Percentiles rank a stretch among this genome's conserved stretches.
Conservation (phyloP, 495 filamentous ascomycete species). For the Xylaria acuta region DNA sequence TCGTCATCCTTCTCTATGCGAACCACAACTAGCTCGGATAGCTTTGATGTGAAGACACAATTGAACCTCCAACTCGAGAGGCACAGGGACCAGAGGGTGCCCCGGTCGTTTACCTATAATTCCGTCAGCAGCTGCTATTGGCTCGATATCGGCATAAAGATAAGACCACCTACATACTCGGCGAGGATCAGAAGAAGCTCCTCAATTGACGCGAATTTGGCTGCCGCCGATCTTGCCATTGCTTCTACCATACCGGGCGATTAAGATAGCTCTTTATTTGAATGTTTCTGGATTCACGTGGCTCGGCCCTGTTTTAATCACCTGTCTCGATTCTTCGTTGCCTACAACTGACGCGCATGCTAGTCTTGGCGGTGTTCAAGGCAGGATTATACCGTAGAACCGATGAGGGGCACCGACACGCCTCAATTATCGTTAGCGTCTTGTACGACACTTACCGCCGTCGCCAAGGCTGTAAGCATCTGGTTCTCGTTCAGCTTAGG, state of each 20-base stretch:
- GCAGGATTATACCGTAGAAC: background rate
- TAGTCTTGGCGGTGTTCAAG: background rate
- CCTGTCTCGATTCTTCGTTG: background rate
- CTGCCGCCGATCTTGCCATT: constrained; percentile 7
- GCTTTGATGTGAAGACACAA: constrained; percentile 13
- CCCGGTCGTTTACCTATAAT: constrained; percentile 1
- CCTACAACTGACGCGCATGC: background rate
- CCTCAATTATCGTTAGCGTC: constrained; percentile 11
- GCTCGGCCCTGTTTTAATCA: background rate
- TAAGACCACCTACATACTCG: constrained; percentile 6
- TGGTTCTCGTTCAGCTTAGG: no score
- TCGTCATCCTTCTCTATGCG: constrained; percentile 2
- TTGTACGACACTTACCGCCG: background rate
- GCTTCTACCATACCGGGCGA: background rate
- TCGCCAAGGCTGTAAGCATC: background rate
- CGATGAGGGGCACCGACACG: background rate
- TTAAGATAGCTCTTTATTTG: background rate
- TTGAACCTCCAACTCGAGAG: constrained; percentile 15
- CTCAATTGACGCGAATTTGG: constrained; percentile 19
- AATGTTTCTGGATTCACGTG: background rate
- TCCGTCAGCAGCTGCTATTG: background rate
- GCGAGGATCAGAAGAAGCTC: constrained; percentile 22
- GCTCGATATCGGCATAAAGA: background rate
- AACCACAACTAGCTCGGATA: background rate
- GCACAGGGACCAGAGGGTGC: constrained; percentile 13